Evolutionary conservation across 257 asterid species (phyloP).

Genomic region (Agastache rugosa): DNA sequence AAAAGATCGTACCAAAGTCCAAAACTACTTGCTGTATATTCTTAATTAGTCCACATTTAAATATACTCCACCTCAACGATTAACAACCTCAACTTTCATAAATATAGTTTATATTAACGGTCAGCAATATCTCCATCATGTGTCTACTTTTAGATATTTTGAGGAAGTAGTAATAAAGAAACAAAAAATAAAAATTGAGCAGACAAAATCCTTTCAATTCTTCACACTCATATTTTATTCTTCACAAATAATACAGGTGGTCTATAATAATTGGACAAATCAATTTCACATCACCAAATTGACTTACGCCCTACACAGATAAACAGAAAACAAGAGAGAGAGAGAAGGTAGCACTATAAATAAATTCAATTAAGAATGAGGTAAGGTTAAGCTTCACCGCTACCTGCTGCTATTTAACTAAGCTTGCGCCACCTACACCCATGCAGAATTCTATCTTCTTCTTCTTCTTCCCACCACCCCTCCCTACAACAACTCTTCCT

Average conservation of each 20-base stretch:
- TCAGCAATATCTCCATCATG: conserved; percentile 24
- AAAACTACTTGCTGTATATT: conserved; percentile 5
- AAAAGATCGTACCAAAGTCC: conserved; percentile 1
- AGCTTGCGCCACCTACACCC: conserved; percentile 43
- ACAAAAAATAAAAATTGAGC: too few relatives aligned
- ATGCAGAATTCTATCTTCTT: conserved; percentile 37
- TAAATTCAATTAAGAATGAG: neutral
- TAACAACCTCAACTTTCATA: conserved; percentile 1
- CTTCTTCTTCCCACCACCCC: neutral
- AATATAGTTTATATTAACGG: neutral
- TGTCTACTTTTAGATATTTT: conserved; percentile 39
- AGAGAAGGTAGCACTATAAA: conserved; percentile 25
- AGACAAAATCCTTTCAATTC: neutral
- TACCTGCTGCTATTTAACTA: conserved; percentile 11
- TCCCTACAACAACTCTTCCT: neutral
- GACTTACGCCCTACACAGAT: conserved; percentile 20
- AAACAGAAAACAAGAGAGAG: neutral
- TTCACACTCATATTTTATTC: conserved; percentile 7
- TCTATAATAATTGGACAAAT: conserved; percentile 33
- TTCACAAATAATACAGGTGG: conserved; percentile 49
- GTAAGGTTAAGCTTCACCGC: conserved; percentile 37
- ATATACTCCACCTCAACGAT: neutral
- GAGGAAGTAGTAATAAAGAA: conserved; percentile 1
- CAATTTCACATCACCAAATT: conserved; percentile 37
- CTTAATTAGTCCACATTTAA: neutral